phyloP scores from a whole-genome alignment of 2,329 filamentous ascomycete species.

The Lachnellula hyalina region DNA sequence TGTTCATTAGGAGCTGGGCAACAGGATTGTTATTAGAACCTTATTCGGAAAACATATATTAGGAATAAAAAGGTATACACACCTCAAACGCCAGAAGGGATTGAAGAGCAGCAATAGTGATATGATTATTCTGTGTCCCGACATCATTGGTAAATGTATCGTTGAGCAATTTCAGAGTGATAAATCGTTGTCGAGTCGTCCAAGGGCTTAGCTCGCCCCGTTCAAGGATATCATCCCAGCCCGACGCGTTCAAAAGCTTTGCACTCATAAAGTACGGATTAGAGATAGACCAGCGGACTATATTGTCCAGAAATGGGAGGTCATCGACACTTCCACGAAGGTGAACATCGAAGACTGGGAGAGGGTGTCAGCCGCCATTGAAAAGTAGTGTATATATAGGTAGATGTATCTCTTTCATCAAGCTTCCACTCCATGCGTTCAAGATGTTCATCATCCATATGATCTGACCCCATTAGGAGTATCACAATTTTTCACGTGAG shows the following conservation, averaged over 20 bases:
- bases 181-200: not conserved
- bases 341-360: slow-evolving; percentile 1
- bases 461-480: no score
- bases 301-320: not conserved
- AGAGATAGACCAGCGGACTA: not conserved
- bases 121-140: not conserved
- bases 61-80: not conserved
- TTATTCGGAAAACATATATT: not conserved
- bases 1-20: slow-evolving; percentile 1
- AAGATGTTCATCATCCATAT: not conserved
- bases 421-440: not conserved
- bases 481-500: no score
- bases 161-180: not conserved
- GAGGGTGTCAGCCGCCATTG: not conserved
- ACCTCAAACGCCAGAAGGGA: slow-evolving; percentile 1
- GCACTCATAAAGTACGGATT: slow-evolving; percentile 1
- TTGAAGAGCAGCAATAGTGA: not conserved
- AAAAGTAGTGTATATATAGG: no score
- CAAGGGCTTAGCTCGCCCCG: not conserved
- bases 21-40: not conserved
- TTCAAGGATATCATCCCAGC: slow-evolving; percentile 3
- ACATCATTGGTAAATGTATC: not conserved
- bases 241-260: slow-evolving; percentile 3
- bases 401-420: not conserved
- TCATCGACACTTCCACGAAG: not conserved